Base-by-base conservation (phyloP, 257 asterid species). In the Voacanga thouarsii region DNA sequence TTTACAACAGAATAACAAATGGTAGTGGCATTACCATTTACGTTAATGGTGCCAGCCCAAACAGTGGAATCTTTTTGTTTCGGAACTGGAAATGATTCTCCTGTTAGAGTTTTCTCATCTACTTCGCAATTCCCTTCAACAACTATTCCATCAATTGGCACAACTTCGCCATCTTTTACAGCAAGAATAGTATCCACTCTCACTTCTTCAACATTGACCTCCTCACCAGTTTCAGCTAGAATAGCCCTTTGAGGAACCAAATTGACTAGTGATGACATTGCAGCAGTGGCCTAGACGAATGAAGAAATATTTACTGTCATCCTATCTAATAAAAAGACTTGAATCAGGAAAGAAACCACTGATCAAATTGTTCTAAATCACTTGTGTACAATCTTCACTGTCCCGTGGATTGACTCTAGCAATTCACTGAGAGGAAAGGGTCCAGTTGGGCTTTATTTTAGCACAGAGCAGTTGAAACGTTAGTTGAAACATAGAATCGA, bases 41-140 rank as follows among this genome's bases (percentile, higher is more conserved):
- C 86, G 80, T 92, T 94, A 77, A 93, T 85, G 7, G 97, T 94
- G 82, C 96, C 93, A 55, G 97, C 99, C 92, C 93, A 94, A 45
- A 92, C 97, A 41, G 39, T 68, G 7, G 95, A 92, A 59, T 89
- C 96, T 72, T 82, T 92, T 43, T 85, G 89, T 87, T 94, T 94
- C 3, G 88, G 28, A 39, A 91, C 97, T 1, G 99, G 99, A 71
- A 92, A 88, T 4, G 99, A 92, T 85, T 94, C 99, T 33, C 99
- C 97, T 0, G 97, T 92, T 76, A 94, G 56, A 0, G 86, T 86
- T 66, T 89, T 94, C 83, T 94, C 97, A 41, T 94, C 99, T 10
- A 91, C 94, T 51, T 94, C 99, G 53, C 99, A 92, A 7, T 79
- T 87, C 0, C 99, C 99, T 14, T 90, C 92, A 2, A 89, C 84